These are phyloP conservation scores for Aspergillus udagawae DNA, from an alignment of 2,329 filamentous ascomycete species.

Conservation along the genomic window DNA sequence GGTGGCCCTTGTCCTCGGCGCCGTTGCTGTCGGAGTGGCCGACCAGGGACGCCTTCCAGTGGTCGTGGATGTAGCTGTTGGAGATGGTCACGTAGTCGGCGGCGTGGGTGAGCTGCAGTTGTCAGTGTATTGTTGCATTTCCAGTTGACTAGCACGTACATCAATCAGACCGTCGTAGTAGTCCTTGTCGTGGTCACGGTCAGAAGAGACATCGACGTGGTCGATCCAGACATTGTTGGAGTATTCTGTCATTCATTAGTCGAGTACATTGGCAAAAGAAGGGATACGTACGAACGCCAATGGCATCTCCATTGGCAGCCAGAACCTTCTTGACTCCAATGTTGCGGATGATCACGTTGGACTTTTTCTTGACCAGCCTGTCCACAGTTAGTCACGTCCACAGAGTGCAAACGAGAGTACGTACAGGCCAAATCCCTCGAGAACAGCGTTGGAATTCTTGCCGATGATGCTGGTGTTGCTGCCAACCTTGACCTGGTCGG, in stretches of 20 bases:
- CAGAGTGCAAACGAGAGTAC: neutral
- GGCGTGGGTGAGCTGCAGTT: slow-evolving; percentile 51
- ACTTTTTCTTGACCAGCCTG: slow-evolving; percentile 52
- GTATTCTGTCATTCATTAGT: slow-evolving; percentile 15
- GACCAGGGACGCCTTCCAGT: slow-evolving; percentile 60
- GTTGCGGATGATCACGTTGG: slow-evolving; percentile 62
- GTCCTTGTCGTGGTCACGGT: slow-evolving; percentile 60
- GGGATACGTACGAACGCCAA: slow-evolving; percentile 50
- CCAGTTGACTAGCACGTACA: slow-evolving; percentile 13
- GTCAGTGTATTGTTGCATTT: slow-evolving; percentile 1
- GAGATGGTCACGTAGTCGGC: slow-evolving; percentile 55
- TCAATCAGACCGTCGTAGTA: slow-evolving; percentile 67
- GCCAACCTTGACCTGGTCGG: slow-evolving; percentile 43
- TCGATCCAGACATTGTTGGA: slow-evolving; percentile 61
- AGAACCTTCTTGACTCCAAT: slow-evolving; percentile 55
- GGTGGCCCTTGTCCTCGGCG: slow-evolving; percentile 57
- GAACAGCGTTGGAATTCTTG: slow-evolving; percentile 48
- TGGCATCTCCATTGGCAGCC: slow-evolving; percentile 56
- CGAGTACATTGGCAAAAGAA: neutral
- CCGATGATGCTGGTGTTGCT: slow-evolving; percentile 53
- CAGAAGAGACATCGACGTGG: slow-evolving; percentile 62
- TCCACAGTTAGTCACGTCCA: slow-evolving; percentile 11
- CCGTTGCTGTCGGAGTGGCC: slow-evolving; percentile 58
- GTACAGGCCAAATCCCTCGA: slow-evolving; percentile 46
- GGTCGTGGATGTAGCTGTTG: slow-evolving; percentile 52